Evolutionary conservation across 192 early-diverging fungal species (phyloP).

Genomic region (Coemansia sp.): DNA sequence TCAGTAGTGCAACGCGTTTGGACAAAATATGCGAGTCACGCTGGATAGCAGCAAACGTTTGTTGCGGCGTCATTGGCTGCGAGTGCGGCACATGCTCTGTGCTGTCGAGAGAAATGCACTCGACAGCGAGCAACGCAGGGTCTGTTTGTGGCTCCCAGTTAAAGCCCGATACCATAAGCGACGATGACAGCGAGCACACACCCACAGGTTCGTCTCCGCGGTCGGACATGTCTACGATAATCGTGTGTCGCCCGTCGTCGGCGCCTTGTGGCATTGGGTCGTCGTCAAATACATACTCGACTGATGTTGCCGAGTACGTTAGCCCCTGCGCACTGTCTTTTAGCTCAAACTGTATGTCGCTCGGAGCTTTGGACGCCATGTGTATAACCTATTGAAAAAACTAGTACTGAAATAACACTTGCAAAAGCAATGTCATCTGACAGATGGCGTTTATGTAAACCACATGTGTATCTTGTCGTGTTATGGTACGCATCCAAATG

Average conservation of each 20-base stretch:
- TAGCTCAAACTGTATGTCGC: conserved; percentile 33
- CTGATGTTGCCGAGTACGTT: conserved; percentile 19
- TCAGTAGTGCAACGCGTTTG: conserved; percentile 19
- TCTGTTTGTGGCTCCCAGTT: conserved; percentile 18
- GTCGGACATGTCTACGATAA: conserved; percentile 41
- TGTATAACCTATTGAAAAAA: not conserved
- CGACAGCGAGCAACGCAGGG: conserved; percentile 16
- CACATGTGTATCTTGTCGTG: not conserved
- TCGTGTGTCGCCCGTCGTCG: conserved; percentile 17
- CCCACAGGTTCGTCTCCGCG: conserved; percentile 18
- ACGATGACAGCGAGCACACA: conserved; percentile 32
- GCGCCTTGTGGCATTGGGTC: conserved; percentile 36
- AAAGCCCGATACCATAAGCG: conserved; percentile 38
- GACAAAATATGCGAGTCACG: conserved; percentile 29
- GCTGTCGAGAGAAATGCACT: conserved; percentile 16
- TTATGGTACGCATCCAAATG: not conserved
- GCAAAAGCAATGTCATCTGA: not conserved
- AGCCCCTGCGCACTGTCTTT: conserved; percentile 30
- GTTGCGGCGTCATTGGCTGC: not conserved
- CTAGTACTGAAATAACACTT: no score
- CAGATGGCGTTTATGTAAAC: not conserved
- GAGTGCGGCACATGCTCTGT: not conserved
- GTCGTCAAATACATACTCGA: conserved; percentile 38
- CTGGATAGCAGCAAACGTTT: conserved; percentile 30
- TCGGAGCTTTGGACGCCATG: not conserved